phyloP scores from a whole-genome alignment of 345 rosid genomes.

The Hibiscus syriacus region DNA sequence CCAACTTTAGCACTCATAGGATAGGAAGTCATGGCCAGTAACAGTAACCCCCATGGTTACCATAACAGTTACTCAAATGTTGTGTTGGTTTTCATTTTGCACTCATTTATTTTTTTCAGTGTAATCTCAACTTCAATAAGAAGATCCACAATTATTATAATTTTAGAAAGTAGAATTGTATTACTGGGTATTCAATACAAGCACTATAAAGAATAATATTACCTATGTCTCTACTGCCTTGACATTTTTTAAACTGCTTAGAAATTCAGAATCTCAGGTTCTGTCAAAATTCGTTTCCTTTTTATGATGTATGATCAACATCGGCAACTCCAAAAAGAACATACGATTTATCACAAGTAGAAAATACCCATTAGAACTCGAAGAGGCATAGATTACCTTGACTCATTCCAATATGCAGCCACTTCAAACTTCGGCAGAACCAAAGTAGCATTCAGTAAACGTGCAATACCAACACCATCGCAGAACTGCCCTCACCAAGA shows the following conservation, averaged over 20 bases:
- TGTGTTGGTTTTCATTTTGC: background rate
- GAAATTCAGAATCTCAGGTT: background rate
- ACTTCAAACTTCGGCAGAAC: slow-evolving; percentile 93
- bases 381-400: slow-evolving; percentile 45
- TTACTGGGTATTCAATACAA: background rate
- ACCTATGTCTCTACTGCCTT: background rate
- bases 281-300: background rate
- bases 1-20: background rate
- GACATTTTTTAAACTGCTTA: background rate
- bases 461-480: slow-evolving; percentile 86
- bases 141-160: background rate
- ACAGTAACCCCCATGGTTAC: background rate
- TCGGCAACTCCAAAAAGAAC: slow-evolving; percentile 2
- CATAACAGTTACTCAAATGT: background rate
- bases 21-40: background rate
- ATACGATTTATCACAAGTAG: too few relatives aligned
- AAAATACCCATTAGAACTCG: too few relatives aligned
- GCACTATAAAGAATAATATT: background rate
- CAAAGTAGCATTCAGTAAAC: slow-evolving; percentile 81
- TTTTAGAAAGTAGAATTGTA: background rate
- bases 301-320: background rate
- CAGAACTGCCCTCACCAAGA: slow-evolving; percentile 52
- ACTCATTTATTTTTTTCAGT: background rate
- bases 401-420: slow-evolving; percentile 95
- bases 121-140: background rate